Conservation (phyloP, 2,329 filamentous ascomycete species). For the Daldinia sp. region DNA sequence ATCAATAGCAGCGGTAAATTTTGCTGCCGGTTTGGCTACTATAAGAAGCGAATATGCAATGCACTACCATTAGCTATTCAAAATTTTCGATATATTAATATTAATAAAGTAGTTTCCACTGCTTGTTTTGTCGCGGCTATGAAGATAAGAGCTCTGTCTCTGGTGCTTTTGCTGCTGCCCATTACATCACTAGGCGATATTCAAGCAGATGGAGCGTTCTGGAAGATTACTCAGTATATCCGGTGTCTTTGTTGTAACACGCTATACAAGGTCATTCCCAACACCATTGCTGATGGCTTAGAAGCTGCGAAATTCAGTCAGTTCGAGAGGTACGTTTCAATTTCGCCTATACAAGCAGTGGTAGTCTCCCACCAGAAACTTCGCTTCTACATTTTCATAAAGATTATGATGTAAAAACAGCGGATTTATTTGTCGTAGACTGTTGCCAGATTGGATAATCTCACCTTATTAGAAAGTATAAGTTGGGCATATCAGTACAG, state of each 20-base stretch:
- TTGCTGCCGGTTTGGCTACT: background rate
- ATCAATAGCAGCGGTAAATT: background rate
- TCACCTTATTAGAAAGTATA: too few species aligned
- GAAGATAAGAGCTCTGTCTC: background rate
- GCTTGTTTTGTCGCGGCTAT: background rate
- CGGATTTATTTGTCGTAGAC: too few species aligned
- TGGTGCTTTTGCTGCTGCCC: background rate
- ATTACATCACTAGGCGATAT: conserved; percentile 33
- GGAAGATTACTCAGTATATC: conserved; percentile 33
- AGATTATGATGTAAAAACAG: too few species aligned
- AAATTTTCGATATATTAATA: too few species aligned
- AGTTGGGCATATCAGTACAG: too few species aligned
- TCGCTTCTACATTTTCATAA: too few species aligned
- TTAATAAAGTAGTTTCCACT: background rate
- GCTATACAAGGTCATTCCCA: background rate
- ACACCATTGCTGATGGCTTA: background rate
- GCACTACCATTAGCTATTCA: too few species aligned
- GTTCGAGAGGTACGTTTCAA: background rate
- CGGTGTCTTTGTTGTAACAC: conserved; percentile 36
- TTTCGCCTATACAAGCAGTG: conserved; percentile 12
- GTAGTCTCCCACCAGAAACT: too few species aligned
- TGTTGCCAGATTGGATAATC: too few species aligned
- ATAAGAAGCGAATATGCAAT: background rate
- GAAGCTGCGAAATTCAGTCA: background rate
- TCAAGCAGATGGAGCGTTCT: conserved; percentile 24